Evolutionary conservation across 1,139 yeast species (phyloP), one percentile per base, ranked within the genome.

Genomic region (Saccharomyces uvarum): DNA sequence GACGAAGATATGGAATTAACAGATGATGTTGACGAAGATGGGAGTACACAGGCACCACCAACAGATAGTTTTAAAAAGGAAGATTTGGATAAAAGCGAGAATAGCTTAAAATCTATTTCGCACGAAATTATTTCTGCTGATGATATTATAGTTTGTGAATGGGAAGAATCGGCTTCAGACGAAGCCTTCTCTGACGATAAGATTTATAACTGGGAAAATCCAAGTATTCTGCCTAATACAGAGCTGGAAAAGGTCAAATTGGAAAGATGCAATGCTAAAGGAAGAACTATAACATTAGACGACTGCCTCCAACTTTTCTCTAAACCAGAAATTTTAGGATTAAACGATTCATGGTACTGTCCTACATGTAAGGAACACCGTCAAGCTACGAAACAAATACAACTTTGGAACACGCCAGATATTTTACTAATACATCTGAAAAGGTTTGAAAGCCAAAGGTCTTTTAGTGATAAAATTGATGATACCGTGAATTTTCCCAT

Each of bases 281-380:
- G 76, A 53, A 74, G 80, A n/a, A 75, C 76, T 13, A 78, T 88
- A 14, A 78, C 86, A 0, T 75, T 93, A 38, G 79, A 81, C 59
- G 95, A 88, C 61, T 93, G 98, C 66, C 71, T 93, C 51, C 80
- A 79, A 44, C 69, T 83, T 57, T 93, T 93, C 67, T 83, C 95
- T 26, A 81, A 82, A 53, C 86, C 95, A 0, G 99, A 93, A 68
- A 82, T 90, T 2, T 76, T 93, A 49, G 90, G 97, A 11, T 88
- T 88, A 53, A 87, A 88, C 56, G 98, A 93, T 70, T 77, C 90
- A 52, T 93, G 99, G 99, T 90, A 85, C 65, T 93, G 99, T 70
- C 95, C 97, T 1, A 73, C 76, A 27, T 93, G 99, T 73, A 83
- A 86, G 64, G 95, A 88, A 52, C 96, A 89, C 64, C 81, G 90